phyloP scores from a whole-genome alignment of 352 stramenopile species.

The Thalassiosira mediterranea region DNA sequence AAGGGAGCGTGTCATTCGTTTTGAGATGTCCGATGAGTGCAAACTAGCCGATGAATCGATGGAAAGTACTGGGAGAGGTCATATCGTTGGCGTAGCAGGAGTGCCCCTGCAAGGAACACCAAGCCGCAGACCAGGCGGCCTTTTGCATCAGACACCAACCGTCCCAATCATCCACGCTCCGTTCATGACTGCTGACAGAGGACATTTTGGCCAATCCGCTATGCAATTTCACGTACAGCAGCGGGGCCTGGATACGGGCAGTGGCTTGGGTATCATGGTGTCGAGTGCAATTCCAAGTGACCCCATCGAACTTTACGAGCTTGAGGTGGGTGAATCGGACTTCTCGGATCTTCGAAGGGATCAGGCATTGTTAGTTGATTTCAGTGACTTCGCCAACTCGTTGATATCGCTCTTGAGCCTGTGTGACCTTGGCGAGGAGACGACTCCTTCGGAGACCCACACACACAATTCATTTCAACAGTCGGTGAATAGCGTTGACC shows the following conservation, averaged over 20 bases:
- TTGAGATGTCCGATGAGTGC: constrained; percentile 62
- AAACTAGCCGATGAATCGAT: constrained; percentile 18
- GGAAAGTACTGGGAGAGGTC: neutral
- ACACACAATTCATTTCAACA: constrained; percentile 5
- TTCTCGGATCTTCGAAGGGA: constrained; percentile 50
- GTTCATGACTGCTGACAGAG: constrained; percentile 43
- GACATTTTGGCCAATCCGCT: constrained; percentile 5
- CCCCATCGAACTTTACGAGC: constrained; percentile 51
- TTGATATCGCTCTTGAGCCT: constrained; percentile 52
- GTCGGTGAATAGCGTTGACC: neutral
- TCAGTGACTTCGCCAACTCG: constrained; percentile 58
- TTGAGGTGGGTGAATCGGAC: constrained; percentile 62
- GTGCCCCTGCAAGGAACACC: constrained; percentile 3
- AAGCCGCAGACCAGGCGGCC: neutral
- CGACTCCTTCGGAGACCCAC: neutral
- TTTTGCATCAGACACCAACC: constrained; percentile 24
- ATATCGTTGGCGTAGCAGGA: too few relatives aligned
- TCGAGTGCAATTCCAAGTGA: constrained; percentile 10
- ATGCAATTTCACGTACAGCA: constrained; percentile 18
- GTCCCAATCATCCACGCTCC: constrained; percentile 44
- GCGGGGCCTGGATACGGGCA: neutral
- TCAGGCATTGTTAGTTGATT: constrained; percentile 60
- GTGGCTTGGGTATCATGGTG: constrained; percentile 4
- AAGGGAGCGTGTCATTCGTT: constrained; percentile 54
- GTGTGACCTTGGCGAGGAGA: constrained; percentile 39